Conservation (phyloP, 192 early-diverging fungal species). For the Coemansia asiatica region DNA sequence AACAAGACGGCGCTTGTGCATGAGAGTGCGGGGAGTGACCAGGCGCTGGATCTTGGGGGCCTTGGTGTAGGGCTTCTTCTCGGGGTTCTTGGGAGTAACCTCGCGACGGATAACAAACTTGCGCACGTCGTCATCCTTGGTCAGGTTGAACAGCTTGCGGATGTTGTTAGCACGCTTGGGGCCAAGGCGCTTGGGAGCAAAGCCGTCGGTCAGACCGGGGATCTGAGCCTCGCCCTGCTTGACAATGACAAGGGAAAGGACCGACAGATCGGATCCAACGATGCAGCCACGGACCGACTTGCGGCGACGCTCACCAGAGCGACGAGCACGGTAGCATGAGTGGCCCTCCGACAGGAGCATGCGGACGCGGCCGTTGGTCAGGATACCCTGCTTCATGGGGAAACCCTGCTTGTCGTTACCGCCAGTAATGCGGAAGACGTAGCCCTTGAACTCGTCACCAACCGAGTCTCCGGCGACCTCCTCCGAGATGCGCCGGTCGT, state of each 20-base stretch:
- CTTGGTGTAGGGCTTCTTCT: conserved; percentile 95
- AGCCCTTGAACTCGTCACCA: conserved; percentile 99
- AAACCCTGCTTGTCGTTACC: conserved; percentile 99
- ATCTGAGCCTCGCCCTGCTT: conserved; percentile 97
- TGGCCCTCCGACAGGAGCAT: conserved; percentile 88
- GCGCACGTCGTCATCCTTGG: conserved; percentile 98
- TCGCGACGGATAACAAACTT: conserved; percentile 99
- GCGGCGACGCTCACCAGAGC: conserved; percentile 97
- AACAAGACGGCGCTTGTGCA: conserved; percentile 88
- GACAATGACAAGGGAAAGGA: conserved; percentile 90
- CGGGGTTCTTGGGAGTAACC: conserved; percentile 78
- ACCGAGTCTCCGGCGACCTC: conserved; percentile 94
- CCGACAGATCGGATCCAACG: conserved; percentile 89
- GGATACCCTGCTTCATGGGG: conserved; percentile 99
- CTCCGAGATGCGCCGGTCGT: conserved; percentile 96
- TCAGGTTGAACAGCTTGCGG: conserved; percentile 98
- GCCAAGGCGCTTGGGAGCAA: conserved; percentile 95
- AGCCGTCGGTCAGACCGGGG: conserved; percentile 90
- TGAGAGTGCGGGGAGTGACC: conserved; percentile 94
- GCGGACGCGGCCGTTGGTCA: conserved; percentile 70
- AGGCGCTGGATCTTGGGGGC: conserved; percentile 95
- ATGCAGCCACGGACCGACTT: conserved; percentile 99
- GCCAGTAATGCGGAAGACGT: conserved; percentile 98
- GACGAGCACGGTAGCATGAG: conserved; percentile 98
- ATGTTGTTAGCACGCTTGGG: conserved; percentile 99